Evolutionary conservation across 2,329 filamentous ascomycete genomes (phyloP).

Genomic region (Claviceps cyperi): DNA sequence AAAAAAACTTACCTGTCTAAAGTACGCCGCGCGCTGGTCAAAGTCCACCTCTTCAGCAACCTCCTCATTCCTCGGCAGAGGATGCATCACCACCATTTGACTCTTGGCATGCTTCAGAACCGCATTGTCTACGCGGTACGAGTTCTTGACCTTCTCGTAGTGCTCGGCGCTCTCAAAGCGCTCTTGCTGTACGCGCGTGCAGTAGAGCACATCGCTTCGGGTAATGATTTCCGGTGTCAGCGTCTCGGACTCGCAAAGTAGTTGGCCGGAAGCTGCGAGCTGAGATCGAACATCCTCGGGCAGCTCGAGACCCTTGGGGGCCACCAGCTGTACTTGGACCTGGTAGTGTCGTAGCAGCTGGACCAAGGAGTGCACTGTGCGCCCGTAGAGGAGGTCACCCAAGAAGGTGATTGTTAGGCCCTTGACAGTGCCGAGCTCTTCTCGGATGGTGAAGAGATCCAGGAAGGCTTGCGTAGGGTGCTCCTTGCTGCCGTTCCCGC

Average conservation of each 20-base stretch:
- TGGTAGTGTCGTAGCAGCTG: conserved; percentile 93
- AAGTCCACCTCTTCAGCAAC: conserved; percentile 94
- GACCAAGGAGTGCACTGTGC: conserved; percentile 87
- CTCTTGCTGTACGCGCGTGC: conserved; percentile 93
- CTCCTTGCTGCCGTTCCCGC: conserved; percentile 88
- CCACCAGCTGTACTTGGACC: conserved; percentile 82
- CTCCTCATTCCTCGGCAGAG: conserved; percentile 84
- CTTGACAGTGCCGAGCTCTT: conserved; percentile 90
- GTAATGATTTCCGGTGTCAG: conserved; percentile 80
- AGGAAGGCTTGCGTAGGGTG: conserved; percentile 96
- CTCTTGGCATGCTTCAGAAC: conserved; percentile 83
- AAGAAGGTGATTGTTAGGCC: conserved; percentile 92
- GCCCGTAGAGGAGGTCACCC: conserved; percentile 83
- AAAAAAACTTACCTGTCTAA: conserved; percentile 84
- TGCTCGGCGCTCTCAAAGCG: conserved; percentile 68
- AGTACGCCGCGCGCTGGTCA: conserved; percentile 92
- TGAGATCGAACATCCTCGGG: conserved; percentile 60
- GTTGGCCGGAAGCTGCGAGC: conserved; percentile 59
- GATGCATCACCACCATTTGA: conserved; percentile 91
- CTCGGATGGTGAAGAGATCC: conserved; percentile 94
- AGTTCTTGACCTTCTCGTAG: conserved; percentile 79
- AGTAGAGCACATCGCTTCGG: conserved; percentile 85
- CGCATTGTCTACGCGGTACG: conserved; percentile 79
- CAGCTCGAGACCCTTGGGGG: conserved; percentile 63
- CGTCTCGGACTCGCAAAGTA: conserved; percentile 59